Evolutionary conservation across 306 rosid genomes (phyloP).

Genomic region (Vigna hirtella): DNA sequence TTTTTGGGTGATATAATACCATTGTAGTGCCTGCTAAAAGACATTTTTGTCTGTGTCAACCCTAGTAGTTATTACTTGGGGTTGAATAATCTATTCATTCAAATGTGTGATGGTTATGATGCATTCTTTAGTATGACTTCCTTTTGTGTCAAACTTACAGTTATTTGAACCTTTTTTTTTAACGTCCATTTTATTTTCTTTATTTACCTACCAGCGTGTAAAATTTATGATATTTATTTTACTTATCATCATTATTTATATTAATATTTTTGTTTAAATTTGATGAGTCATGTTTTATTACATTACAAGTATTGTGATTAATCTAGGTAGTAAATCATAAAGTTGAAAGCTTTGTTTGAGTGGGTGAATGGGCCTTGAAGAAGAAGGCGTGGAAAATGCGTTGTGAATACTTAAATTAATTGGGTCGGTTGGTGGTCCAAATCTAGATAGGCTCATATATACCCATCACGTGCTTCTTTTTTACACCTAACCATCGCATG

Average conservation of each 20-base stretch:
- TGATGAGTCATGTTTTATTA: not conserved
- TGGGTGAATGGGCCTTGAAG: not conserved
- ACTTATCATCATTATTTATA: too few relatives aligned
- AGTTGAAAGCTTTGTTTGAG: not conserved
- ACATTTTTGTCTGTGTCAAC: not conserved
- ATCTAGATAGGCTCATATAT: constrained; percentile 7
- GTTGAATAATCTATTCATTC: constrained; percentile 2
- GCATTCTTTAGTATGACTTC: not conserved
- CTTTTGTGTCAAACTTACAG: not conserved
- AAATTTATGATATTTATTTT: not conserved
- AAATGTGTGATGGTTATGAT: not conserved
- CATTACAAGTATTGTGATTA: not conserved
- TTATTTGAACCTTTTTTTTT: not conserved
- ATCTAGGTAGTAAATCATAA: not conserved
- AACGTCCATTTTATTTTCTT: not conserved
- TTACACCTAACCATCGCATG: constrained; percentile 9
- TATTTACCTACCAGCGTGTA: not conserved
- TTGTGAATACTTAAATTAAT: constrained; percentile 11
- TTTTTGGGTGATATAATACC: not conserved
- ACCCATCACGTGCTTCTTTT: constrained; percentile 42
- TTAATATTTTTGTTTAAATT: not conserved
- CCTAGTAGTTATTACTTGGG: not conserved
- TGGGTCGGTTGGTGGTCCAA: constrained; percentile 37
- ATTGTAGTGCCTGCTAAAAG: not conserved
- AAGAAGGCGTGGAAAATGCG: constrained; percentile 40